Evolutionary conservation across 1,284 basidiomycete genomes (phyloP).

Genomic region (Fomes fomentarius): DNA sequence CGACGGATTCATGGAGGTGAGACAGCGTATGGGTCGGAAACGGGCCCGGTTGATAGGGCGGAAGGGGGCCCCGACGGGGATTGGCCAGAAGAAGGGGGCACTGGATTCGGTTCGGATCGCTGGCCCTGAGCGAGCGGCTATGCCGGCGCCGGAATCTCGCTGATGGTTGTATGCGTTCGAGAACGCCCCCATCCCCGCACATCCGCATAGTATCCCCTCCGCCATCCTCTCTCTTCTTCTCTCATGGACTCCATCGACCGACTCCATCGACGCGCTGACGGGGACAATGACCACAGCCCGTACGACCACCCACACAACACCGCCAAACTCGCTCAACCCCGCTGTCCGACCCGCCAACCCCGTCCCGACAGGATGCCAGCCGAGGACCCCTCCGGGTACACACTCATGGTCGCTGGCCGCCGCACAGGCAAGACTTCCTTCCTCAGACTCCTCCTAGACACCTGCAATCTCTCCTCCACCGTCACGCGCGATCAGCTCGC

Average conservation of each 20-base stretch:
- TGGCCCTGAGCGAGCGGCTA: slow-evolving; percentile 29
- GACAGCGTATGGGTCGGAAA: slow-evolving; percentile 21
- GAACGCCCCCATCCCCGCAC: slow-evolving; percentile 33
- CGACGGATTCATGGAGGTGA: slow-evolving; percentile 22
- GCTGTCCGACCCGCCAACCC: slow-evolving; percentile 21
- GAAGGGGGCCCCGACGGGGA: slow-evolving; percentile 22
- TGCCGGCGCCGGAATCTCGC: slow-evolving; percentile 29
- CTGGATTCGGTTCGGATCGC: slow-evolving; percentile 25
- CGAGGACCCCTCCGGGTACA: slow-evolving; percentile 46
- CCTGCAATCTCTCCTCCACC: slow-evolving; percentile 59
- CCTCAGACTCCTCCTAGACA: slow-evolving; percentile 77
- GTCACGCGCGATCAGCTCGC: slow-evolving; percentile 71
- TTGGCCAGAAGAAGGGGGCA: slow-evolving; percentile 18
- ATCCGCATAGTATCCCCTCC: slow-evolving; percentile 33
- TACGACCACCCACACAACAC: slow-evolving; percentile 31
- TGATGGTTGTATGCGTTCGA: slow-evolving; percentile 31
- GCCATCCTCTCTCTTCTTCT: slow-evolving; percentile 26
- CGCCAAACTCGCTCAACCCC: slow-evolving; percentile 39
- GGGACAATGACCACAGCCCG: slow-evolving; percentile 42
- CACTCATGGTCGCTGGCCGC: slow-evolving; percentile 75
- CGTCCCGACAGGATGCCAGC: slow-evolving; percentile 27
- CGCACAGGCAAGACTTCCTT: slow-evolving; percentile 82
- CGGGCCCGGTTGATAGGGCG: slow-evolving; percentile 28
- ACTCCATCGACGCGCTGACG: slow-evolving; percentile 46
- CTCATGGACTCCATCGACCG: slow-evolving; percentile 44